A percentile compares a stretch with the other conserved stretches of the same genome.
Conservation (phyloP, 768 basidiomycete species). For the Panus rudis region DNA sequence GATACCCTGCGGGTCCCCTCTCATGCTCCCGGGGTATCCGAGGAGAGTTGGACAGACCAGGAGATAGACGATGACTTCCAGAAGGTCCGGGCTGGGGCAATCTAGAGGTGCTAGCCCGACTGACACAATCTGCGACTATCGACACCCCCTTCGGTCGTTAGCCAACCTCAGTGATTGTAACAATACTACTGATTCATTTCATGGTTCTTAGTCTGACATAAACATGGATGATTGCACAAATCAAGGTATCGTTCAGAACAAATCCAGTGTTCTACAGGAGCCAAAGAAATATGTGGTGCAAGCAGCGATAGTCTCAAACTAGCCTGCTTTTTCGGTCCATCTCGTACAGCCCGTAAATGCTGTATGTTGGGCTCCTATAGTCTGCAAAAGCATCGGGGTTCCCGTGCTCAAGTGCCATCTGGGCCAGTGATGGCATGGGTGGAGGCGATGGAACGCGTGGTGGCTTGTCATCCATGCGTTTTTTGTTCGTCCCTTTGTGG, state of each 20-base stretch:
- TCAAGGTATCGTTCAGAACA: no score
- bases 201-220: no score
- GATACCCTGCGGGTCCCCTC: slow-evolving; percentile 7
- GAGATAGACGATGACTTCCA: neutral
- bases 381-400: slow-evolving; percentile 56
- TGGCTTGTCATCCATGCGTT: slow-evolving; percentile 48
- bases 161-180: no score
- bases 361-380: slow-evolving; percentile 78
- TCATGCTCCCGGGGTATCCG: slow-evolving; percentile 2
- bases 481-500: slow-evolving; percentile 12
- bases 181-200: no score
- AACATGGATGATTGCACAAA: no score
- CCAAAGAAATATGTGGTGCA: no score
- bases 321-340: slow-evolving; percentile 47
- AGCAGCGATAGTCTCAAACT: no score
- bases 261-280: no score
- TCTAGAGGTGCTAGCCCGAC: no score
- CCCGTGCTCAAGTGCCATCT: slow-evolving; percentile 65
- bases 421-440: slow-evolving; percentile 62
- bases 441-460: slow-evolving; percentile 79
- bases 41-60: neutral
- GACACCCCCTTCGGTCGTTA: no score
- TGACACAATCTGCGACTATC: no score
- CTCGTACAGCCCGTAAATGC: slow-evolving; percentile 71
- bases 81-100: no score